Evolutionary conservation across 2,329 filamentous ascomycete genomes (phyloP), one percentile per base, ranked within the genome.

Genomic region (Aureobasidium uvarum): DNA sequence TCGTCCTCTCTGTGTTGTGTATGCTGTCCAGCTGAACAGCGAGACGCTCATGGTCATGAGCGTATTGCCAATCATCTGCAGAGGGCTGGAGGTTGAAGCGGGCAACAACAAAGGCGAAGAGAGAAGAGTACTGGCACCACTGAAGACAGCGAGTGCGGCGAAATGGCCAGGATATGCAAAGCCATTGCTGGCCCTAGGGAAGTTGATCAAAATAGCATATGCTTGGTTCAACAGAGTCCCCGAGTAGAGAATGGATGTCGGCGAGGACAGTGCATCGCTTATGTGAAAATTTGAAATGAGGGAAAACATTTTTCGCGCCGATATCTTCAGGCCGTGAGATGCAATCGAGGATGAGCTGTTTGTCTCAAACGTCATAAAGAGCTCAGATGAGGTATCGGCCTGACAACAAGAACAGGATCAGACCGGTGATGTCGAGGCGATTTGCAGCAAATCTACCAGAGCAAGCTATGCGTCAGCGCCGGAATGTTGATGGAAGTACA

Each of bases 101-200:
- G 46, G 38, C n/a, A 63, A 23, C 11, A 54, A 13, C 14, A 63
- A 25, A 18, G 48, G 46, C 6, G 18, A 16, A 10, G 48, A 52
- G 0, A 63, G 25, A n/a, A 63, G n/a, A 16, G 48, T 52, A 48
- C 60, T 45, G 38, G n/a, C 18, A 16, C 60, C 60, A 13, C 46
- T 52, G 25, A 63, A 23, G 46, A 8, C n/a, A 31, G 43, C 41
- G 11, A 63, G 60, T 10, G 60, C 48, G 11, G 60, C 48, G 38
- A 63, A 63, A 5, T 63, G 60, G 16, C 51, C 33, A 13, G 60
- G 60, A n/a, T 63, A 63, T 16, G 60, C 60, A 11, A 63, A 63
- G 20, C 60, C 60, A 54, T 63, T 63, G 60, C 48, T 54, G 23
- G 60, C 48, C 5, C 60, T 50, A 33, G 60, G 60, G 16, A 63